Conservation (phyloP, 768 basidiomycete genomes). For the Suillus subalutaceus region DNA sequence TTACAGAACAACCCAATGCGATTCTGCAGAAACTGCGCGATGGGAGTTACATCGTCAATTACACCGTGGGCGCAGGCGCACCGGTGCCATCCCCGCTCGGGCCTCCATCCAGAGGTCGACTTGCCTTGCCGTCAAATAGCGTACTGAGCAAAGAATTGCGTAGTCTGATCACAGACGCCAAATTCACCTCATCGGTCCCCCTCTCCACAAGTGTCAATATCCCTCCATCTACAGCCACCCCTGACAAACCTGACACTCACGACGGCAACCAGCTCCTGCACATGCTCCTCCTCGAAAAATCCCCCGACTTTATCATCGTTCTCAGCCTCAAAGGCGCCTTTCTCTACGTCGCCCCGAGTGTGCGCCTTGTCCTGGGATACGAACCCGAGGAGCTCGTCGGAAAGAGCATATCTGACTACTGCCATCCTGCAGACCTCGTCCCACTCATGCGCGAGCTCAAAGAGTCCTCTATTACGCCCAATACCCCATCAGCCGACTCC, state of each 20-base stretch:
- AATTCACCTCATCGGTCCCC: conserved; percentile 51
- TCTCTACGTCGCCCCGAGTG: conserved; percentile 87
- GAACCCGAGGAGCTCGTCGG: conserved; percentile 84
- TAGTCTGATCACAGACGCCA: conserved; percentile 46
- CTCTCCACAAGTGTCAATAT: conserved; percentile 44
- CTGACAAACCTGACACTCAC: conserved; percentile 24
- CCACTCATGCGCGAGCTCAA: conserved; percentile 93
- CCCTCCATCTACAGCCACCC: conserved; percentile 27
- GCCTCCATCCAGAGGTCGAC: conserved; percentile 23
- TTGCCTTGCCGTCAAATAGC: conserved; percentile 11
- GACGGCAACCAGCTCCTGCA: conserved; percentile 53
- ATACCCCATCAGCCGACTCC: conserved; percentile 11
- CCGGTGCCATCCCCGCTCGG: conserved; percentile 14
- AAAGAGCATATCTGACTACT: conserved; percentile 75
- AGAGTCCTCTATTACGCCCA: conserved; percentile 48
- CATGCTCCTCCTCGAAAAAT: conserved; percentile 59
- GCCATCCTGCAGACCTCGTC: conserved; percentile 88
- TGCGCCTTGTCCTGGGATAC: conserved; percentile 81
- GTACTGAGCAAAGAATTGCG: conserved; percentile 57
- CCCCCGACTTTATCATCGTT: conserved; percentile 86
- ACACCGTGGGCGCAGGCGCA: conserved; percentile 32
- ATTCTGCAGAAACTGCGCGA: conserved; percentile 80
- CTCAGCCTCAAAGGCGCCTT: conserved; percentile 91
- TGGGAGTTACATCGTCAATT: conserved; percentile 76
- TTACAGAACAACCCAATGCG: conserved; percentile 82